Base-by-base conservation (phyloP, 2,329 filamentous ascomycete species). In the Lanzia echinophila region DNA sequence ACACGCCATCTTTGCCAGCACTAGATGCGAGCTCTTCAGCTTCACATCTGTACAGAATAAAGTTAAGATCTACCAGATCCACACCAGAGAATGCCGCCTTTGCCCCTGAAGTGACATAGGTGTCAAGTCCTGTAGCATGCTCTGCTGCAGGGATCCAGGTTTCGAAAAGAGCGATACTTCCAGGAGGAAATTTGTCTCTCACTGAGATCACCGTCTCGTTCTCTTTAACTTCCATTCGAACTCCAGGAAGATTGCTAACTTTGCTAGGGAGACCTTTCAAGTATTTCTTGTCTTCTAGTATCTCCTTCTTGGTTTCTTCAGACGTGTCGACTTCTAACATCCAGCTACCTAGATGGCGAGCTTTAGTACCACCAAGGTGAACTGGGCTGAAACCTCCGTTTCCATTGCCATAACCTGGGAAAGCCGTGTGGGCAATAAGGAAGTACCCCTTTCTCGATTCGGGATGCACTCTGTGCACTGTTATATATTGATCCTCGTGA, bases 401-500 rank as follows among this genome's bases (percentile, higher is more conserved):
- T 1, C 88, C 88, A 60, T 88, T 88, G 20, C 90, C 88, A 64
- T 91, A 92, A 1, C 90, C 91, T 1, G 91, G 90, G 71, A 92
- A 99, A 1, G 95, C 94, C 3, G 94, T 97, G 65, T 97, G 94
- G 0, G 95, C 92, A 62, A 99, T 91, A 45, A 97, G 75, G 71
- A 97, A 96, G 70, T 96, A 92, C 0, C 94, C 94, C 68, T 94
- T 95, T 55, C 94, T 82, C 1, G 89, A 95, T 67, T 88, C 84
- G 0, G 92, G 94, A 66, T 99, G 91, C 2, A 97, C 90, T 58
- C 95, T 81, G 69, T 99, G 94, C 6, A 99, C 90, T 0, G 94
- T 99, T 65, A 99, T 87, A 67, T 96, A 96, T 69, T 99, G 88
- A 53, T 89, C 87, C 60, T 97, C 91, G 68, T 99, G 94, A 67